phyloP scores from a whole-genome alignment of 345 rosid species.

The Acer campestre region DNA sequence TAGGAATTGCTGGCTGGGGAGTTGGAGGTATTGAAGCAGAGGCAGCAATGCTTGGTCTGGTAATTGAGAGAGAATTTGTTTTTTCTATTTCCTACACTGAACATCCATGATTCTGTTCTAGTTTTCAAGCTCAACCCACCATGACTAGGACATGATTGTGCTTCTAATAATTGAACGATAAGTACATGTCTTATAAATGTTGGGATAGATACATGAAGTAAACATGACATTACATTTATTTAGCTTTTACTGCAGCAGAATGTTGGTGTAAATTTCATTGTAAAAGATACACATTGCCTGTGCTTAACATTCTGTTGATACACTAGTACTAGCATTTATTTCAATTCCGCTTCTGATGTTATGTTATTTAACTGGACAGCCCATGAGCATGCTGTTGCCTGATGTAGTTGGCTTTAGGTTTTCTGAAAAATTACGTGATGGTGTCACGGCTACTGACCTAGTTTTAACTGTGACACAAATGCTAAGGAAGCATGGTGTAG shows the following conservation, averaged over 20 bases:
- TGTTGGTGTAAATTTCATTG: too few species aligned
- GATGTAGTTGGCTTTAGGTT: constrained; percentile 94
- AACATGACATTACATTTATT: too few species aligned
- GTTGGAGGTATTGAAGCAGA: constrained; percentile 99
- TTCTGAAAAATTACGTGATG: constrained; percentile 69
- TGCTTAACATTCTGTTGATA: too few species aligned
- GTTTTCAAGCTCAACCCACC: too few species aligned
- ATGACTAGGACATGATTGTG: too few species aligned
- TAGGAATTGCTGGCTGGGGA: constrained; percentile 99
- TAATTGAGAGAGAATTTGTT: constrained; percentile 5
- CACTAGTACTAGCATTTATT: not conserved
- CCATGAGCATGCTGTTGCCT: constrained; percentile 98
- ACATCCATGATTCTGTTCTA: too few species aligned
- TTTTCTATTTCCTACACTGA: too few species aligned
- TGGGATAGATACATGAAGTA: too few species aligned
- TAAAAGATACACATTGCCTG: too few species aligned
- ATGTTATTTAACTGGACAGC: constrained; percentile 41
- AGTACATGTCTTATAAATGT: too few species aligned
- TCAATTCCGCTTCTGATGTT: not conserved
- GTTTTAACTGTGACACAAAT: constrained; percentile 93
- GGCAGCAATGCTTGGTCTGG: constrained; percentile 99
- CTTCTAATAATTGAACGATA: too few species aligned
- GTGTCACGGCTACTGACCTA: constrained; percentile 95
- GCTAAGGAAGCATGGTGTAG: constrained; percentile 95
- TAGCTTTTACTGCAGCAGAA: too few species aligned